phyloP scores from a whole-genome alignment of 805 yeast genomes.

The Kazachstania psychrophila region DNA sequence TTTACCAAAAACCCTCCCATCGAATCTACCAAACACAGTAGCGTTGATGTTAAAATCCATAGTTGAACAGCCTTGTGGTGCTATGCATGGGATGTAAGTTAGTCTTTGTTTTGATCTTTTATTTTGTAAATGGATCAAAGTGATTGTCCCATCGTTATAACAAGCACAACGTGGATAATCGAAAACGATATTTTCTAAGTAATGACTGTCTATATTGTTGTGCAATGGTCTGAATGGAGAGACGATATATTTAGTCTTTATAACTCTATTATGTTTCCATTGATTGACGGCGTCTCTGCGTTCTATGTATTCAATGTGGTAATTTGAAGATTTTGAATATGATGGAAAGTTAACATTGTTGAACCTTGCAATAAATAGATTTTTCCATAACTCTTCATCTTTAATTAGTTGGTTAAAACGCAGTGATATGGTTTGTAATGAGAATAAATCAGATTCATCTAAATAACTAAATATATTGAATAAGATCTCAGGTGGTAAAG shows the following conservation, averaged over 20 bases:
- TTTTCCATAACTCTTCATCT: conserved; percentile 38
- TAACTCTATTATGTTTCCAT: conserved; percentile 30
- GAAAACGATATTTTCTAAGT: conserved; percentile 25
- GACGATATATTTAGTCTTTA: conserved; percentile 27
- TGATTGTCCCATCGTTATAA: conserved; percentile 30
- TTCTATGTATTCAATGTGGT: conserved; percentile 29
- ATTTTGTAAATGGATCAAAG: conserved; percentile 25
- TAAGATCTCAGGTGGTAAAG: conserved; percentile 32
- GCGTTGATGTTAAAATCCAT: conserved; percentile 29
- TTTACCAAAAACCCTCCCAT: conserved; percentile 30
- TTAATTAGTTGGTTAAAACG: conserved; percentile 25
- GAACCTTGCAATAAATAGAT: conserved; percentile 27
- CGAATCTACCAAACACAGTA: conserved; percentile 31
- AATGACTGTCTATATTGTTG: conserved; percentile 4
- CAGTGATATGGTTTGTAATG: conserved; percentile 27
- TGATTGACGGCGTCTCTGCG: conserved; percentile 23
- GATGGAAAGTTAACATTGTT: conserved; percentile 31
- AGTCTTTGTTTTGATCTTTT: conserved; percentile 20
- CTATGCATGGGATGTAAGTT: conserved; percentile 31
- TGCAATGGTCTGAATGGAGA: conserved; percentile 12
- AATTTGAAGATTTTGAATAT: conserved; percentile 27
- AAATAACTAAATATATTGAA: conserved; percentile 31
- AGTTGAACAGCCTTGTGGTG: conserved; percentile 32
- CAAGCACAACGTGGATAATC: conserved; percentile 30
- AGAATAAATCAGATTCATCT: conserved; percentile 30